Base-by-base conservation (phyloP, 352 stramenopile genomes). In the Phytophthora pluvialis region DNA sequence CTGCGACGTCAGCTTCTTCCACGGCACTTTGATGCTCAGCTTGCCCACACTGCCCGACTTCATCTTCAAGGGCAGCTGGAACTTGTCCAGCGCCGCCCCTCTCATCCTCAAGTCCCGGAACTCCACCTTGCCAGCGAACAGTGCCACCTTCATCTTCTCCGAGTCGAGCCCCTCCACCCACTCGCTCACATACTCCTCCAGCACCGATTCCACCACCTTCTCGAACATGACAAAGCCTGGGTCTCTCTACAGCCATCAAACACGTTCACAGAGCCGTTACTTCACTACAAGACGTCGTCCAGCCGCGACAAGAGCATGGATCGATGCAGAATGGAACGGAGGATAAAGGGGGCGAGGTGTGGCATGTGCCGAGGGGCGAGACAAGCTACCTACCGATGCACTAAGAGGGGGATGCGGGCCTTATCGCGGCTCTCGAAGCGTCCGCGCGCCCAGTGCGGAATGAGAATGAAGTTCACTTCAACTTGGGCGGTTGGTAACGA, bases 111-210 rank as follows among this genome's bases (percentile, higher is more conserved):
- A 65, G 44, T 94, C 83, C 33, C 80, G 76, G 49, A 95, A 91
- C 60, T 93, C 86, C 47, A 95, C 84, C 44, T 94, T 94, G 12
- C 88, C 86, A 21, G 84, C 74, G 49, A 94, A 94, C 32, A 95
- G 67, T 36, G 79, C 88, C 52, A 95, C 70, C 67, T 93, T 93
- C 83, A 94, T 95, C 72, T 94, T 93, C 80, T 94, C 84, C 39
- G 86, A 83, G 57, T 95, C 86, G 38, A 95, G 73, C 0, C 84
- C 88, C 32, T 94, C 88, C 60, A 95, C 76, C 84, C 88, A 95
- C 67, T 92, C 86, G 10, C 82, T 93, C 46, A 95, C 78, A 57
- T 95, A 94, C 75, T 95, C 86, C 58, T 90, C 88, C 40, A 95
- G 62, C 42, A 95, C 80, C 18, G 86, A 91, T 52, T 95, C 86